Conservation (phyloP, 2,329 filamentous ascomycete species). For the Ilyonectria mors-panacis region DNA sequence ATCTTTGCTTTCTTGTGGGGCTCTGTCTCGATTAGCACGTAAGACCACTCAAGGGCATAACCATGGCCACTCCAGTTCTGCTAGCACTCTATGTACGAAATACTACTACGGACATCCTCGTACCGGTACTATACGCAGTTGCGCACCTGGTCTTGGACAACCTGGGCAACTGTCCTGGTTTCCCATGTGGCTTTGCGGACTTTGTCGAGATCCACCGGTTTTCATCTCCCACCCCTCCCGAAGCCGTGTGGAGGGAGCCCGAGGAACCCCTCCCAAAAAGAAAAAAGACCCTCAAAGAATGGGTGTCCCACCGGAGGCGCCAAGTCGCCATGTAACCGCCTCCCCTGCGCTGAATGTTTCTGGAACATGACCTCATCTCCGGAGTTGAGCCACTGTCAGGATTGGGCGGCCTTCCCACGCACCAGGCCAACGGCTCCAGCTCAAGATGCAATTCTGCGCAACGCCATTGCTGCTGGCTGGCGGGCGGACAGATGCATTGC, state of each 20-base stretch:
- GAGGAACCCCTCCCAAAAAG: conserved; percentile 13
- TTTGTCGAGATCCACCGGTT: conserved; percentile 26
- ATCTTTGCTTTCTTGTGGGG: conserved; percentile 22
- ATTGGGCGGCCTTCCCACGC: not conserved
- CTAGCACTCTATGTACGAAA: not conserved
- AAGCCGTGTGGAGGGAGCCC: conserved; percentile 12
- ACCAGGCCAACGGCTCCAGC: conserved; percentile 13
- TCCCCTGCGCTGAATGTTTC: conserved; percentile 39
- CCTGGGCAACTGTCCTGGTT: conserved; percentile 21
- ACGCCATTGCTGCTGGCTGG: conserved; percentile 13
- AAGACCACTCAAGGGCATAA: not conserved
- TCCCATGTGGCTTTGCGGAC: conserved; percentile 33
- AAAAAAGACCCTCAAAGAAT: conserved; percentile 1
- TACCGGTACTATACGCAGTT: not conserved
- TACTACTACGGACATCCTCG: not conserved
- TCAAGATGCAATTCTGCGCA: conserved; percentile 26
- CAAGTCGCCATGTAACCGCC: conserved; percentile 24
- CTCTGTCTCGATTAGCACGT: conserved; percentile 6
- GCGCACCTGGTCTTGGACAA: conserved; percentile 16
- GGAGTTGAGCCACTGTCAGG: conserved; percentile 20
- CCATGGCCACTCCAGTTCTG: not conserved
- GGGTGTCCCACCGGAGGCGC: conserved; percentile 6
- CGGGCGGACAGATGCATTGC: not conserved
- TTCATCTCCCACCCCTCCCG: conserved; percentile 22
- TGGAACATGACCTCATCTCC: conserved; percentile 46